Evolutionary conservation across 129 eudicot species (phyloP), one percentile per base, ranked within the genome.

Genomic region (Chrysanthemum lavandulifolium): DNA sequence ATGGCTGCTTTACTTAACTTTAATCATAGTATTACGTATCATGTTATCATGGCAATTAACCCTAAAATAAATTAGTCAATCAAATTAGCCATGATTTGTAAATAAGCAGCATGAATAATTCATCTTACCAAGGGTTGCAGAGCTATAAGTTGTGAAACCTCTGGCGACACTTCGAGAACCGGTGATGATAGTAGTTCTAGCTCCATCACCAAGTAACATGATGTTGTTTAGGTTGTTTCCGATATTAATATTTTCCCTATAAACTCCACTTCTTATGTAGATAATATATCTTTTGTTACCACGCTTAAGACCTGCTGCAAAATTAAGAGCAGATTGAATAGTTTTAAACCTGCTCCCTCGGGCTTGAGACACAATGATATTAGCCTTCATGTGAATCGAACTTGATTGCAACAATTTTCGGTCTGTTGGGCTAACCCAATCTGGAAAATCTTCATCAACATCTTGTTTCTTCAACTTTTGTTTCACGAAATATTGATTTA

Each of bases 131-230:
- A 76, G 83, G 58, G 90, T 86, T 69, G 87, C 85, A 57, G 90
- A 76, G 69, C 80, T 82, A 33, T 76, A 86, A 31, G 90, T 86
- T 54, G 87, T 82, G 76, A 81, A 86, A 13, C 87, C 90, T 16
- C 68, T 52, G n/a, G 4, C 72, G 0, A 77, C 91, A 6, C 91
- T 83, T 52, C 87, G 75, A 27, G 87, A 77, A 27, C 87, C 82
- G 50, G 91, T 83, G 4, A 86, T 74, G 67, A 77, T 83, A 12
- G 91, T 86, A 21, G 36, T 8, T 73, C 69, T 74, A 14, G 79
- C 75, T 31, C 91, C 91, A 66, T 86, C 87, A 61, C 91, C 91
- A 45, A 80, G 56, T 13, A 86, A 71, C 91, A 80, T 83, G 67
- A 83, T 80, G 76, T 86, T 81, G 67, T 78, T 77, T 36, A 76